Conservation (phyloP, 73 alveolate species). For the Paramecium octaurelia region DNA sequence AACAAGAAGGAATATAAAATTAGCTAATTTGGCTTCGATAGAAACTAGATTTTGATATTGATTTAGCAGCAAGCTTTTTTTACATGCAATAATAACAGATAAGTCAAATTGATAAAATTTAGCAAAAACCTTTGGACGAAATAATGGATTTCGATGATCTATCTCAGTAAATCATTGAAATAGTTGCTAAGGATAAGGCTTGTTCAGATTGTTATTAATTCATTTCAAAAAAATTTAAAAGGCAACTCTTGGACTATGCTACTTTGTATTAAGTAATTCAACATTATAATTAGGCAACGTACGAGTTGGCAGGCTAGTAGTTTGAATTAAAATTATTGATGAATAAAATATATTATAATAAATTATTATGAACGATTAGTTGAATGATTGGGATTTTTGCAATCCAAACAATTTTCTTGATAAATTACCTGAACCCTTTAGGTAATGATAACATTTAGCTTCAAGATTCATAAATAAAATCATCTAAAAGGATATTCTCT, state of each 20-base stretch:
- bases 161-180: not conserved
- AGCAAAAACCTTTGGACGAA: not conserved
- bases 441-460: not conserved
- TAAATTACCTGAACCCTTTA: slow-evolving; percentile 49
- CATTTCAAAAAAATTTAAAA: not conserved
- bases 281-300: not conserved
- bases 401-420: slow-evolving; percentile 48
- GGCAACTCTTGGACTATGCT: not conserved
- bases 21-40: not conserved
- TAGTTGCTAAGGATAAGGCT: not conserved
- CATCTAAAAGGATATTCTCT: slow-evolving; percentile 19
- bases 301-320: not conserved
- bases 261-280: not conserved
- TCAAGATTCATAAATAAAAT: slow-evolving; percentile 51
- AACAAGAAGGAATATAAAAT: not conserved
- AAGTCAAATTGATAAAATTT: not conserved
- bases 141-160: not conserved
- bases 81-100: not conserved
- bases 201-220: not conserved
- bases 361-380: slow-evolving; percentile 9
- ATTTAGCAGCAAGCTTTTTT: not conserved
- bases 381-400: slow-evolving; percentile 58
- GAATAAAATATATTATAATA: not conserved
- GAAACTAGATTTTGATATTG: not conserved
- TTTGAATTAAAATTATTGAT: not conserved